Percentiles rank a stretch among this genome's conserved stretches.
phyloP scores from a whole-genome alignment of 2,329 filamentous ascomycete genomes.

The Pyrenochaeta sp. region DNA sequence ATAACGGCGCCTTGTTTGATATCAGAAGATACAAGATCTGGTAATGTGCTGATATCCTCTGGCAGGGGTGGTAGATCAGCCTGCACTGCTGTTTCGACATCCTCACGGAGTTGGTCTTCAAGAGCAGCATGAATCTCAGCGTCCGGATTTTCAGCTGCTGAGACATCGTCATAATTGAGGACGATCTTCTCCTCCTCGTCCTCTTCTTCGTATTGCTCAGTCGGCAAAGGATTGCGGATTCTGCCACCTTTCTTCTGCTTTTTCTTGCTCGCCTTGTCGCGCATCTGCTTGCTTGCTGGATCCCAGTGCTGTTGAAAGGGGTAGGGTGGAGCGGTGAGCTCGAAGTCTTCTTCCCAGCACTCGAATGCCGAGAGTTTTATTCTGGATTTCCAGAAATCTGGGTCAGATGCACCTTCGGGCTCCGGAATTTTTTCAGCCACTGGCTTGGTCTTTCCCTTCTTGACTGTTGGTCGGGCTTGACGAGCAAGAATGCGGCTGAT shows the following conservation, averaged over 20 bases:
- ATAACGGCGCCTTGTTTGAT: slow-evolving; percentile 69
- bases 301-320: slow-evolving; percentile 93
- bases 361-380: slow-evolving; percentile 83
- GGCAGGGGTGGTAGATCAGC: slow-evolving; percentile 73
- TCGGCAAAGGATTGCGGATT: slow-evolving; percentile 31
- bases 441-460: slow-evolving; percentile 29
- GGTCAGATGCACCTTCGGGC: slow-evolving; percentile 52
- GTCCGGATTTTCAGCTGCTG: slow-evolving; percentile 28
- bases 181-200: slow-evolving; percentile 40
- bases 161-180: slow-evolving; percentile 45
- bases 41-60: slow-evolving; percentile 63
- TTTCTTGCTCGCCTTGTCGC: slow-evolving; percentile 67
- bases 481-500: slow-evolving; percentile 42
- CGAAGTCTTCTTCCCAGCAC: slow-evolving; percentile 68
- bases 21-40: slow-evolving; percentile 58
- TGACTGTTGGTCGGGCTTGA: slow-evolving; percentile 31
- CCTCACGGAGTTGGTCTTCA: slow-evolving; percentile 49
- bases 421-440: slow-evolving; percentile 28
- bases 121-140: slow-evolving; percentile 31
- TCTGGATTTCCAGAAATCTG: slow-evolving; percentile 75
- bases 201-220: slow-evolving; percentile 58
- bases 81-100: slow-evolving; percentile 54
- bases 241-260: slow-evolving; percentile 59
- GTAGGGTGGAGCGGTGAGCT: slow-evolving; percentile 81
- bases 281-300: slow-evolving; percentile 69